Evolutionary conservation across 495 filamentous ascomycete species (phyloP), one percentile per base, ranked within the genome.

Genomic region (Chaetomium fimeti): DNA sequence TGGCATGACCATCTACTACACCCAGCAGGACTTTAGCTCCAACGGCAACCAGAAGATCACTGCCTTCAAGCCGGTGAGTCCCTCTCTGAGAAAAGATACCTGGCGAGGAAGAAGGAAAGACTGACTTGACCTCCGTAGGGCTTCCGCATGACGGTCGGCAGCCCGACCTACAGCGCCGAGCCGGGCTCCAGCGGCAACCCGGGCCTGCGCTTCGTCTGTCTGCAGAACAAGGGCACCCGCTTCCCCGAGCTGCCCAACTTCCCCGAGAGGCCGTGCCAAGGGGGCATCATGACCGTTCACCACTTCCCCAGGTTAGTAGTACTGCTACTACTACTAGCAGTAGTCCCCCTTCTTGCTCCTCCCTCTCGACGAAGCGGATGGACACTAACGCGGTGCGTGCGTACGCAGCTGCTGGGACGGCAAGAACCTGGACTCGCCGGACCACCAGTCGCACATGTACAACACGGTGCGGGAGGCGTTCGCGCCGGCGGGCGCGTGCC

Each of bases 381-480:
- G 40, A 25, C 16, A 29, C 28, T 43, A 5, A 47, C 61, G 57
- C 53, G 60, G 65, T 64, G 61, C 43, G n/a, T 68, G 15, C 29
- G 27, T 13, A 6, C 28, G 0, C 45, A 78, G 78, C 62, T 80
- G 81, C 73, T 85, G 83, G 83, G 83, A 86, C 68, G 84, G 83
- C 58, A 79, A 81, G 70, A 84, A 83, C 68, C 75, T 85, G n/a
- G 83, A 84, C 71, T 82, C 79, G 52, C 77, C 79, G 29, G 81
- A 85, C 72, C 84, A 85, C 71, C 77, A 79, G 52, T 79, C 80
- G 16, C 84, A 86, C 75, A 81, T 81, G 78, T 79, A 72, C 72
- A 76, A 75, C 69, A 81, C 78, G 5, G 74, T 74, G 40, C 69
- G 60, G 58, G 77, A 79, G 29, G 76, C 76, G 25, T 82, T 82